Evolutionary conservation across 1,284 basidiomycete species (phyloP).

Genomic region (Puccinia sorghi): DNA sequence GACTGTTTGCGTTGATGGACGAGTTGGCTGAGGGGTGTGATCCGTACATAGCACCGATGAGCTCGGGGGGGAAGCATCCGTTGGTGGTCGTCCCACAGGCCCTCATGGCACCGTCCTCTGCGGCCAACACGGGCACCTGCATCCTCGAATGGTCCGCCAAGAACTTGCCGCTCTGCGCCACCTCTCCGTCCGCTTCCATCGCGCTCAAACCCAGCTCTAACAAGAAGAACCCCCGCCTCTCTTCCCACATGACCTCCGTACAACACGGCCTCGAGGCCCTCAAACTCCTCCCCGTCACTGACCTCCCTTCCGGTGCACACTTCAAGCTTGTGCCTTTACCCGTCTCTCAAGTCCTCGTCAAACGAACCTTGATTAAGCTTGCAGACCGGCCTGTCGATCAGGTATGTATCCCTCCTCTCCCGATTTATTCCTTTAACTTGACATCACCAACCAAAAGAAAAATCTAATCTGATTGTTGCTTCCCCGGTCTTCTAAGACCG

Average conservation of each 20-base stretch:
- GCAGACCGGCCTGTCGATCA: not conserved
- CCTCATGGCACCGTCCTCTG: not conserved
- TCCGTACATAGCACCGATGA: conserved; percentile 21
- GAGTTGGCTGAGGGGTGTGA: conserved; percentile 13
- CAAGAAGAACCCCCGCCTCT: not conserved
- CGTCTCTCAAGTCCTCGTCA: conserved; percentile 1
- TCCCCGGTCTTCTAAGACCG: not conserved
- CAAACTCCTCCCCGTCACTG: not conserved
- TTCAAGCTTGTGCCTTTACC: not conserved
- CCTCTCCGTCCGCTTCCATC: conserved; percentile 22
- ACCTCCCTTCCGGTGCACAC: not conserved
- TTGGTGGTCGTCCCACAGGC: conserved; percentile 10
- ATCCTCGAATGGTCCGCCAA: conserved; percentile 31
- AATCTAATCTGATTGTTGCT: not conserved
- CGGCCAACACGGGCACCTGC: not conserved
- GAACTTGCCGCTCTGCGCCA: conserved; percentile 1
- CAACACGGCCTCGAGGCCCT: conserved; percentile 39
- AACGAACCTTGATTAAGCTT: conserved; percentile 4
- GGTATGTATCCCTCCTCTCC: conserved; percentile 3
- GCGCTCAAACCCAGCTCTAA: not conserved
- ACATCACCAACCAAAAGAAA: too few relatives aligned
- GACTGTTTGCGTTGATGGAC: conserved; percentile 28
- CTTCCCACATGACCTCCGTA: not conserved
- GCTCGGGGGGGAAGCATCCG: not conserved
- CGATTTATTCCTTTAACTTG: not conserved